These are phyloP conservation scores for Chlorella sp. DNA, from an alignment of 139 green algal genomes.

Conservation along the genomic window DNA sequence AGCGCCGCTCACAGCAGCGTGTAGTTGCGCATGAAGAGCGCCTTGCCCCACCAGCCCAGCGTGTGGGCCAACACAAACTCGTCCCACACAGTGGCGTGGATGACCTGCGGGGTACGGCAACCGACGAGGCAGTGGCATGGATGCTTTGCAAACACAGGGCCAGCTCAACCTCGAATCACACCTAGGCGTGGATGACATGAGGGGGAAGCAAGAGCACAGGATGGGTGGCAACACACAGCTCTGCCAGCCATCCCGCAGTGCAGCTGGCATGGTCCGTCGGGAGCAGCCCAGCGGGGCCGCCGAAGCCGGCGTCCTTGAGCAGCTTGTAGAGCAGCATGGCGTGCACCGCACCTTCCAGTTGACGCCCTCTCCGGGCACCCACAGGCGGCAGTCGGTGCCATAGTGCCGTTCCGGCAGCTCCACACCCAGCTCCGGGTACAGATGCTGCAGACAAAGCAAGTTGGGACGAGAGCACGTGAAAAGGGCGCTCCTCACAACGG, in stretches of 20 bases:
- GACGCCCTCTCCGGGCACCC: constrained; percentile 64
- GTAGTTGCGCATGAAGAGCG: constrained; percentile 82
- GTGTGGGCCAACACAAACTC: constrained; percentile 95
- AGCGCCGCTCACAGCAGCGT: constrained; percentile 64
- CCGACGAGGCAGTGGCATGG: not conserved
- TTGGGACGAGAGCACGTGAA: too few species aligned
- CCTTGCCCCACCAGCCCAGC: constrained; percentile 84
- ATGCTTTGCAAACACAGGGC: not conserved
- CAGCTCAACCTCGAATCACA: not conserved
- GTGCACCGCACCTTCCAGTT: constrained; percentile 48
- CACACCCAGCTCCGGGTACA: constrained; percentile 79
- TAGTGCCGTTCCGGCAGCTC: constrained; percentile 81
- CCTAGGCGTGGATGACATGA: not conserved
- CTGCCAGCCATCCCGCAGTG: too few species aligned
- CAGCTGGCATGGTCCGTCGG: too few species aligned
- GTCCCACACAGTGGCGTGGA: constrained; percentile 84
- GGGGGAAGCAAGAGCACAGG: not conserved
- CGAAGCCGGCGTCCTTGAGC: too few species aligned
- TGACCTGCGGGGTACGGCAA: constrained; percentile 10
- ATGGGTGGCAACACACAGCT: not conserved
- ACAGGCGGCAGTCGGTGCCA: constrained; percentile 78
- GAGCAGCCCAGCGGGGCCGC: too few species aligned
- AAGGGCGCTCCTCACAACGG: too few species aligned
- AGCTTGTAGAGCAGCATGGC: not conserved
- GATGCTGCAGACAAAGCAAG: constrained; percentile 63